These are phyloP conservation scores for Wallacemonas rigidus DNA, from an alignment of 208 protist genomes.

Conservation along the genomic window DNA sequence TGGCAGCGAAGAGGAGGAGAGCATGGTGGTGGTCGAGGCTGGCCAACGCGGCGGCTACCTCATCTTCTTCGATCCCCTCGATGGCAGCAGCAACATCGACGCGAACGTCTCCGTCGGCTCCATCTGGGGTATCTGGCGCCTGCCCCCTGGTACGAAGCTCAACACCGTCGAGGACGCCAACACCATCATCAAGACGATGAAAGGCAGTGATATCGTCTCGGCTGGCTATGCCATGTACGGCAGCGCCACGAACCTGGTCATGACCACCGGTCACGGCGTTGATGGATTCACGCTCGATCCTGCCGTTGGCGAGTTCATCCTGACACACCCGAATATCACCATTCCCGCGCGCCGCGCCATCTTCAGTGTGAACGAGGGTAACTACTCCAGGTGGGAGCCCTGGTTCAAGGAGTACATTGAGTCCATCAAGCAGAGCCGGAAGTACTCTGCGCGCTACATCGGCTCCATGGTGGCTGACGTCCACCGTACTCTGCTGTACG, in stretches of 20 bases:
- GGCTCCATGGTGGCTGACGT: constrained; percentile 97
- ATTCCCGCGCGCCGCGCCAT: constrained; percentile 91
- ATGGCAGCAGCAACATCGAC: constrained; percentile 98
- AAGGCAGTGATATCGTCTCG: constrained; percentile 75
- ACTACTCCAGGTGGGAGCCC: constrained; percentile 70
- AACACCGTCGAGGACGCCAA: constrained; percentile 80
- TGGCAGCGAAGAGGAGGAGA: constrained; percentile 87
- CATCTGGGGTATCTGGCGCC: constrained; percentile 90
- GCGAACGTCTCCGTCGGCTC: constrained; percentile 96
- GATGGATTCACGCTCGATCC: constrained; percentile 96
- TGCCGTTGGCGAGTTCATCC: constrained; percentile 96
- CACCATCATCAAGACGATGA: constrained; percentile 58
- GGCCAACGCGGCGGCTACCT: constrained; percentile 85
- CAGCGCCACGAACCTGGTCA: constrained; percentile 92
- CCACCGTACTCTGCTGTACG: constrained; percentile 98
- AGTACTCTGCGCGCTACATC: constrained; percentile 89
- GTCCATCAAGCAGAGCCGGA: constrained; percentile 69
- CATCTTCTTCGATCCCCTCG: constrained; percentile 96
- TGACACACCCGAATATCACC: constrained; percentile 94
- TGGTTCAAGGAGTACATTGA: constrained; percentile 82
- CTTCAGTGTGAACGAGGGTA: constrained; percentile 98
- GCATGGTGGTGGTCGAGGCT: constrained; percentile 63
- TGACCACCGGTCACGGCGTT: constrained; percentile 91
- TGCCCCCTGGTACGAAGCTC: constrained; percentile 76
- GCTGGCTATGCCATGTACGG: constrained; percentile 97